Evolutionary conservation across 805 yeast genomes (phyloP).

Genomic region (Saturnispora kantuleensis): DNA sequence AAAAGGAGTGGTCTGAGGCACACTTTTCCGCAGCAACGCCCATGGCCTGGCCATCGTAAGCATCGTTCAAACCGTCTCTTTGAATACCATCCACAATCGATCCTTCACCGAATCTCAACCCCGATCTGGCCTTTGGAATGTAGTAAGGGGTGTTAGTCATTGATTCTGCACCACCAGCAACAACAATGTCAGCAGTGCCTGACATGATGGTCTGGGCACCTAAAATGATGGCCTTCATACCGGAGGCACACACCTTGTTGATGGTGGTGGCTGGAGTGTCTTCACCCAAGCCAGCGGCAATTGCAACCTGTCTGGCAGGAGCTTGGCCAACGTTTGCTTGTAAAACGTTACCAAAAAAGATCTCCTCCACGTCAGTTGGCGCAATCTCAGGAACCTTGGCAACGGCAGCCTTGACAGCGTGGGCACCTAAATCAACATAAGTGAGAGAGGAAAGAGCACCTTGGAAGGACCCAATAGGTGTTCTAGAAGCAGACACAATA

Average conservation of each 20-base stretch:
- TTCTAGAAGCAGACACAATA: conserved; percentile 85
- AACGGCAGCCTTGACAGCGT: conserved; percentile 84
- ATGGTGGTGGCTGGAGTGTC: conserved; percentile 79
- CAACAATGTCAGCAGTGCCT: conserved; percentile 85
- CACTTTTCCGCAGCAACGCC: conserved; percentile 97
- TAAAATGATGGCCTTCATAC: conserved; percentile 80
- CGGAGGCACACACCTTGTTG: conserved; percentile 97
- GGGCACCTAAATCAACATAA: conserved; percentile 82
- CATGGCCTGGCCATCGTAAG: conserved; percentile 82
- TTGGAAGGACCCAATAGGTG: conserved; percentile 93
- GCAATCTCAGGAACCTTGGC: conserved; percentile 74
- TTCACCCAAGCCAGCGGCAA: conserved; percentile 78
- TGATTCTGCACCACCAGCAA: conserved; percentile 97
- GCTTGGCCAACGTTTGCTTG: conserved; percentile 94
- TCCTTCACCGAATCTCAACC: conserved; percentile 84
- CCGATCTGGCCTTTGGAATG: conserved; percentile 73
- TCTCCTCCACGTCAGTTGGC: conserved; percentile 75
- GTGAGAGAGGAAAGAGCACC: conserved; percentile 68
- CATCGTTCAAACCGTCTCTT: conserved; percentile 90
- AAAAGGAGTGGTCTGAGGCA: conserved; percentile 66
- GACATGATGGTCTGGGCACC: conserved; percentile 86
- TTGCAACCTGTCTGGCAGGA: conserved; percentile 96
- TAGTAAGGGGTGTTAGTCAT: conserved; percentile 96
- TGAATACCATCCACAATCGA: conserved; percentile 77
- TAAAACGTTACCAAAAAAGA: conserved; percentile 85